phyloP scores from a whole-genome alignment of 163 green algal species.

The Coccomyxa subellipsoidea region DNA sequence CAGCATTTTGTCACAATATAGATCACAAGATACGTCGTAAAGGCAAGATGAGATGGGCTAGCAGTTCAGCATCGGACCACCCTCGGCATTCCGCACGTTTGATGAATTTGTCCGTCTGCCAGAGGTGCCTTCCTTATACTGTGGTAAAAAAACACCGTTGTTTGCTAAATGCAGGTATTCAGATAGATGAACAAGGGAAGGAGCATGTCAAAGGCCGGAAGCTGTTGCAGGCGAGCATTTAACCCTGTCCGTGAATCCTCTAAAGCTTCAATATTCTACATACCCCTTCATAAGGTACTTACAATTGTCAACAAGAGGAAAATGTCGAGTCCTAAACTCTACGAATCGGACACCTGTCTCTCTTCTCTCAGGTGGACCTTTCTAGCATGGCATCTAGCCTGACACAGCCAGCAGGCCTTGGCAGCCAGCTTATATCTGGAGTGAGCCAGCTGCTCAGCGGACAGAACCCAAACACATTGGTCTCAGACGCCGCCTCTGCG shows the following conservation, averaged over 20 bases:
- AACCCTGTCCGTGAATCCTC: too few species aligned
- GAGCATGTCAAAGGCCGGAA: neutral
- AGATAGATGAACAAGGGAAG: neutral
- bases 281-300: too few species aligned
- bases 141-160: neutral
- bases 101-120: too few species aligned
- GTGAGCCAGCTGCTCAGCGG: neutral
- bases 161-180: neutral
- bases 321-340: neutral
- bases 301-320: too few species aligned
- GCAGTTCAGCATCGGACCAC: neutral
- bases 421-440: too few species aligned
- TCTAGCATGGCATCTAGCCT: neutral
- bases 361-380: neutral
- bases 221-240: neutral
- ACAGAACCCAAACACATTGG: neutral
- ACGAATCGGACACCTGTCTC: neutral
- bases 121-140: too few species aligned
- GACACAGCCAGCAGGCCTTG: too few species aligned
- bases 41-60: neutral
- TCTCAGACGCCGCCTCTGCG: neutral
- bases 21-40: too few species aligned
- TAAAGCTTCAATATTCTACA: too few species aligned
- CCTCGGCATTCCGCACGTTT: neutral
- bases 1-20: too few species aligned